These are phyloP conservation scores for Oemleria cerasiformis DNA, from an alignment of 306 rosid species.

Conservation along the genomic window DNA sequence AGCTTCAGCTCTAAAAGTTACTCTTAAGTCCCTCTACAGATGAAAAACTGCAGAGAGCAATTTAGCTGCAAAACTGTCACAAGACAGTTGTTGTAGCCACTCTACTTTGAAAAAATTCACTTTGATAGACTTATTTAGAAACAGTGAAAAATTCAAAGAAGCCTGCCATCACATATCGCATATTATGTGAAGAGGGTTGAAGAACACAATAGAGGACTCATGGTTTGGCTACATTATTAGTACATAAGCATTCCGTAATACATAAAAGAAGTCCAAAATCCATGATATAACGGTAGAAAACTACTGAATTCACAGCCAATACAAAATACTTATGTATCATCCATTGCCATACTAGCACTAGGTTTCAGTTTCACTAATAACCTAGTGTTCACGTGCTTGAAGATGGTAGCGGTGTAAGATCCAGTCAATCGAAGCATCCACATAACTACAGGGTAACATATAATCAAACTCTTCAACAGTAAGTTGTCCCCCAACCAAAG, in stretches of 20 bases:
- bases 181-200: background rate
- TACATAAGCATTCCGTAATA: background rate
- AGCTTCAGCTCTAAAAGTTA: background rate
- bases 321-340: background rate
- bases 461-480: background rate
- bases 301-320: background rate
- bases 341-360: background rate
- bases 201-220: no score
- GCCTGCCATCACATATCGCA: background rate
- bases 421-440: background rate
- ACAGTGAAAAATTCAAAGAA: background rate
- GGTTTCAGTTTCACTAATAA: background rate
- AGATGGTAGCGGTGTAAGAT: background rate
- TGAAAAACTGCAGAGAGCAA: background rate
- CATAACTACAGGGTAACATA: background rate
- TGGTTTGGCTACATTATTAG: background rate
- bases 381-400: background rate
- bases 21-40: background rate
- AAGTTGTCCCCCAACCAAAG: background rate
- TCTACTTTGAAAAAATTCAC: background rate
- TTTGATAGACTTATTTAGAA: background rate
- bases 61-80: background rate
- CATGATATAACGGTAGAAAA: background rate
- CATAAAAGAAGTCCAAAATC: background rate
- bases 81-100: background rate